Conservation (phyloP, 2,329 filamentous ascomycete genomes). For the Fusarium buharicum region DNA sequence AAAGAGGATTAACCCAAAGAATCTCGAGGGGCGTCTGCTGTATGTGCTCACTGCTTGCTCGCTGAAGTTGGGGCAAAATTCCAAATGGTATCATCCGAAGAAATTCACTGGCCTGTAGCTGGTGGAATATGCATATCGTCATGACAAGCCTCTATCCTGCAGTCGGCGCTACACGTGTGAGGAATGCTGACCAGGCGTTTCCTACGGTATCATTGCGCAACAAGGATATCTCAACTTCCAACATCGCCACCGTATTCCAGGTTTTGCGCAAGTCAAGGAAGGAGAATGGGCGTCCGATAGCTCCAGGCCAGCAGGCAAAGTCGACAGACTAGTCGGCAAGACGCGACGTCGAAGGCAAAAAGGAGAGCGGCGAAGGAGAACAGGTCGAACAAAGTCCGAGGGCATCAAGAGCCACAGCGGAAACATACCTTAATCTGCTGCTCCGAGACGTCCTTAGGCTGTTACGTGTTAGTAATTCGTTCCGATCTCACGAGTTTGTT, state of each 20-base stretch:
- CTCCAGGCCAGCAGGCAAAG: constrained; percentile 37
- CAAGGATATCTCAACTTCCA: constrained; percentile 70
- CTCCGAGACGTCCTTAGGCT: constrained; percentile 98
- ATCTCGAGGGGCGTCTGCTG: constrained; percentile 31
- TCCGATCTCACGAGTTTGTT: background rate
- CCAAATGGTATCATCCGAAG: constrained; percentile 44
- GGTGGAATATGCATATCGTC: constrained; percentile 36
- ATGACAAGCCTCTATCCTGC: constrained; percentile 41
- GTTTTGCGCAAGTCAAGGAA: constrained; percentile 43
- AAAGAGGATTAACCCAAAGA: constrained; percentile 13
- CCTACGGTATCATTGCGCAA: constrained; percentile 58
- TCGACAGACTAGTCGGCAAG: constrained; percentile 34
- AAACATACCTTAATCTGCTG: constrained; percentile 99
- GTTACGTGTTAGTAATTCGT: constrained; percentile 57
- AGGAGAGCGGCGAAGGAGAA: constrained; percentile 54
- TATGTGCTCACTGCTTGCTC: constrained; percentile 65
- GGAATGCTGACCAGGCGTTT: constrained; percentile 65
- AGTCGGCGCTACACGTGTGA: constrained; percentile 43
- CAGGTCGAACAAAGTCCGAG: constrained; percentile 77
- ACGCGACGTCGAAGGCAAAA: constrained; percentile 48
- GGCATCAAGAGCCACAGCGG: constrained; percentile 76
- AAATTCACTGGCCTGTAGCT: constrained; percentile 39
- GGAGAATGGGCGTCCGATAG: constrained; percentile 48
- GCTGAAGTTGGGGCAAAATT: constrained; percentile 47
- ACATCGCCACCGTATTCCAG: constrained; percentile 49